Base-by-base conservation (phyloP, 208 protist species). In the Angomonas deanei region DNA sequence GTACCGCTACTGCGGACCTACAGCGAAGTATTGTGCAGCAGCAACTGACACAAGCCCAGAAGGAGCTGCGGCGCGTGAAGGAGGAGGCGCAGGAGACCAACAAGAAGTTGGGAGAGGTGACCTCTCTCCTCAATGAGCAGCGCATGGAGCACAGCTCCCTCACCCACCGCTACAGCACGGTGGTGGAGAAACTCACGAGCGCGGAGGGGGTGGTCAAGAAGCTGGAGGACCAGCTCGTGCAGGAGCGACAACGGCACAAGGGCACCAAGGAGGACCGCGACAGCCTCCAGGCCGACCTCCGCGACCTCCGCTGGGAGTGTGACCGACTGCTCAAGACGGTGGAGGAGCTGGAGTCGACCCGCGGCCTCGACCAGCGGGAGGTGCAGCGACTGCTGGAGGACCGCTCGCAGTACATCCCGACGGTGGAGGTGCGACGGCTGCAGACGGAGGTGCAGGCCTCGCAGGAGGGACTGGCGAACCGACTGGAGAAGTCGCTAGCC, bases 371-470 rank as follows among this genome's bases (percentile, higher is more conserved):
- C 55, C 77, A 68, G 30, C 73, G 69, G 17, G 73, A 85, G 65
- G 79, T 92, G 19, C 77, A 88, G 65, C 78, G 70, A 17, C 60
- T 80, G 34, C 68, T 92, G 27, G 70, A 74, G 17, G 85, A 92
- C 50, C 81, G 85, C 27, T 66, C 56, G 5, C 78, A 83, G 58
- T 92, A 76, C 66, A 73, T 89, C 32, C 86, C 82, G 0, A 66
- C 78, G 5, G 70, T 66, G 24, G 82, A 92, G 75, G 72, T 81
- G 64, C 70, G 61, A 47, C 72, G 77, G 17, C 39, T 74, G 55
- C 27, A 74, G 49, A 69, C 67, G 19, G 82, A 85, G 68, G 60
- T 78, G 62, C 62, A 69, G 49, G 71, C 58, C 54, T 62, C 62
- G 24, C 75, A 80, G 28, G 56, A 79, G 52, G 27, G 69, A 0